These are phyloP conservation scores for Kluyveromyces siamensis DNA, from an alignment of 805 yeast genomes.

Conservation along the genomic window DNA sequence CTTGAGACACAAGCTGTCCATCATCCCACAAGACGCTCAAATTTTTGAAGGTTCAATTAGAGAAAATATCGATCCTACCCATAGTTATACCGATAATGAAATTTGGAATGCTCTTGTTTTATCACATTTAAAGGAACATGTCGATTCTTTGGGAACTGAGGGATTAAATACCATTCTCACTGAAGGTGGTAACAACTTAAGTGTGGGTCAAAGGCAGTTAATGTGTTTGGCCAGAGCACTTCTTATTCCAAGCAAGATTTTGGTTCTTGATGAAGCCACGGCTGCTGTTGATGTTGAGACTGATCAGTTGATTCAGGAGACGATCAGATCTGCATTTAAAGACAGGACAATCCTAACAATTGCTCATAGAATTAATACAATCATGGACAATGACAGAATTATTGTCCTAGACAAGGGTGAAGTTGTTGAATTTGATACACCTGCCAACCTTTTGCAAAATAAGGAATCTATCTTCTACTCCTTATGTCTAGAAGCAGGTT, in stretches of 20 bases:
- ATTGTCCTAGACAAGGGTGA: constrained; percentile 68
- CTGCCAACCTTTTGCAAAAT: constrained; percentile 54
- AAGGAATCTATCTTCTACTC: constrained; percentile 67
- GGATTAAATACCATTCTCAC: constrained; percentile 47
- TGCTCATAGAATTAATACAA: constrained; percentile 78
- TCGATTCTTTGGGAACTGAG: constrained; percentile 43
- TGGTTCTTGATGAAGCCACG: constrained; percentile 78
- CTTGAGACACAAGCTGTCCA: constrained; percentile 66
- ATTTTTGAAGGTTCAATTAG: constrained; percentile 81
- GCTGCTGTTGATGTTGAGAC: constrained; percentile 87
- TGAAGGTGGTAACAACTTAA: constrained; percentile 65
- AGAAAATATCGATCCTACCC: constrained; percentile 80
- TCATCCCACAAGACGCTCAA: constrained; percentile 92
- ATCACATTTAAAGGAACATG: constrained; percentile 66
- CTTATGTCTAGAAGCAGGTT: constrained; percentile 76
- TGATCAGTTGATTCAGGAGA: constrained; percentile 66
- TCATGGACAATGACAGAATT: constrained; percentile 71
- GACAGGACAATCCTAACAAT: constrained; percentile 75
- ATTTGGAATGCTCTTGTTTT: constrained; percentile 76
- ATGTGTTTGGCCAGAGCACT: constrained; percentile 78
- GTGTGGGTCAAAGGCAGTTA: constrained; percentile 71
- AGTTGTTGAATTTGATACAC: constrained; percentile 70
- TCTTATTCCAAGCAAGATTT: constrained; percentile 50
- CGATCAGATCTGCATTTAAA: constrained; percentile 65
- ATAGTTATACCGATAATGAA: constrained; percentile 57